Evolutionary conservation across 768 basidiomycete genomes (phyloP).

Genomic region (Daedalea quercina): DNA sequence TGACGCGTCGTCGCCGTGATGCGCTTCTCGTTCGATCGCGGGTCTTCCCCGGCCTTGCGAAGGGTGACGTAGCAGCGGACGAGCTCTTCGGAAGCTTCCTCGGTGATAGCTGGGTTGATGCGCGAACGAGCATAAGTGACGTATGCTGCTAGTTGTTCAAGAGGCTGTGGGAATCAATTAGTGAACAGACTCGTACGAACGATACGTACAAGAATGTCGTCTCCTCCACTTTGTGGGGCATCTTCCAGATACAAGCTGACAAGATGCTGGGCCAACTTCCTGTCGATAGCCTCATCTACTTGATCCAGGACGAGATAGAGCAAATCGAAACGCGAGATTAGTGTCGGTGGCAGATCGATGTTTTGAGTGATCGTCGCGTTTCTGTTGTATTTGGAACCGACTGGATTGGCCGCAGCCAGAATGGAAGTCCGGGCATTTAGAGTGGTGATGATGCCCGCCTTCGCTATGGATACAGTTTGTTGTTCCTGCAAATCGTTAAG

Average conservation of each 20-base stretch:
- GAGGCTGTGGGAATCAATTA: constrained; percentile 44
- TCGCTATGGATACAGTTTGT: constrained; percentile 98
- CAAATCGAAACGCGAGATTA: constrained; percentile 96
- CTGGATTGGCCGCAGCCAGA: constrained; percentile 94
- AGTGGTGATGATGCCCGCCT: constrained; percentile 98
- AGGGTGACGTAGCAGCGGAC: constrained; percentile 89
- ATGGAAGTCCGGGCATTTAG: constrained; percentile 98
- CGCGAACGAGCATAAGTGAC: constrained; percentile 88
- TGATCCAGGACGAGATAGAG: constrained; percentile 94
- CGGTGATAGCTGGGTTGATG: constrained; percentile 81
- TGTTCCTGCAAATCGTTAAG: constrained; percentile 62
- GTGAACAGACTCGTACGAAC: not conserved
- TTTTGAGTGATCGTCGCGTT: constrained; percentile 89
- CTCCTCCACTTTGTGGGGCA: constrained; percentile 52
- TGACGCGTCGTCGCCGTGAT: constrained; percentile 98
- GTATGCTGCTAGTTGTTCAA: constrained; percentile 88
- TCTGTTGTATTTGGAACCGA: constrained; percentile 92
- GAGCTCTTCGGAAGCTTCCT: constrained; percentile 78
- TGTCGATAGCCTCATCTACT: constrained; percentile 83
- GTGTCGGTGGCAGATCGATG: constrained; percentile 94
- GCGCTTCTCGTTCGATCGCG: constrained; percentile 80
- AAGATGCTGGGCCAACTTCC: constrained; percentile 85
- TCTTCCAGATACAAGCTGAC: constrained; percentile 95
- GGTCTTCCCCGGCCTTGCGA: constrained; percentile 87
- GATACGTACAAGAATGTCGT: constrained; percentile 69